Evolutionary conservation across 768 basidiomycete species (phyloP).

Genomic region (Sutorius australiensis): DNA sequence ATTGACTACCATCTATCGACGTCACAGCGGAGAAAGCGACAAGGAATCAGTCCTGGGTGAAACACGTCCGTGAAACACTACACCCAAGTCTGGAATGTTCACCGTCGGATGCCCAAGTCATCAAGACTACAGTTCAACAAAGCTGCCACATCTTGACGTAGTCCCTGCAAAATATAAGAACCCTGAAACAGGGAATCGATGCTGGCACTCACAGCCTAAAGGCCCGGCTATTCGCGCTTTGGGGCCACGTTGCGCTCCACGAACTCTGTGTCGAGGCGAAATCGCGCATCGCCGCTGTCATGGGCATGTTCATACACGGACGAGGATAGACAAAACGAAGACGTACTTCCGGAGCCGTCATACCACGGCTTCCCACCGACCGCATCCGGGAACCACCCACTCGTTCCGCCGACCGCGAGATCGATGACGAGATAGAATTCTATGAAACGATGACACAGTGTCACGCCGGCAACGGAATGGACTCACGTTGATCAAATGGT

Average conservation of each 20-base stretch:
- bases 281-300: conserved; percentile 61
- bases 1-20: background rate
- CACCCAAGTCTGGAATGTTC: background rate
- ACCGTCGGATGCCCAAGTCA: too few relatives aligned
- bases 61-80: background rate
- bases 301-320: conserved; percentile 1
- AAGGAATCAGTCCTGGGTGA: background rate
- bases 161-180: conserved; percentile 13
- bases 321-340: too few relatives aligned
- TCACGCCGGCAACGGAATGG: conserved; percentile 6
- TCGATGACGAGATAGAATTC: conserved; percentile 82
- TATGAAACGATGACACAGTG: conserved; percentile 14
- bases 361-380: conserved; percentile 64
- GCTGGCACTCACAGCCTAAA: conserved; percentile 54
- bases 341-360: conserved; percentile 50
- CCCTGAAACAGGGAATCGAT: background rate
- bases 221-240: conserved; percentile 54
- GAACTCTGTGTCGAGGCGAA: conserved; percentile 57
- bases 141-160: conserved; percentile 35
- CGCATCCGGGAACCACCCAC: conserved; percentile 43
- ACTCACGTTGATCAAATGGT: conserved; percentile 37
- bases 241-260: conserved; percentile 79
- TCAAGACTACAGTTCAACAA: conserved; percentile 9
- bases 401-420: conserved; percentile 78
- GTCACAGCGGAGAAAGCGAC: background rate